Conservation (phyloP, 495 filamentous ascomycete species). For the Pseudomonodictys pantanalensis region DNA sequence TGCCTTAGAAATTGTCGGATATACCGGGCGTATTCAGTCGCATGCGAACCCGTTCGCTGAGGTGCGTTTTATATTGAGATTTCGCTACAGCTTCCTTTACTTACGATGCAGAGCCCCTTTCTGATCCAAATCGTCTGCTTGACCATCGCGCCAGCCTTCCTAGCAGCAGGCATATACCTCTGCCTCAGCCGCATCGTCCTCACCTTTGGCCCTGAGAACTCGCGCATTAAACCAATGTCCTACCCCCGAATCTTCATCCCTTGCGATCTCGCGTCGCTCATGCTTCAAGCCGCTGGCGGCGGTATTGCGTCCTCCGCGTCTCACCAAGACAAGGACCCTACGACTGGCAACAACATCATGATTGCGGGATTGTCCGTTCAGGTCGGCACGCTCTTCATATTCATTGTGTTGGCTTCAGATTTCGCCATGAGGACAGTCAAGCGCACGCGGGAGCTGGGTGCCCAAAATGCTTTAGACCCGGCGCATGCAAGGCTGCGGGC, state of each 20-base stretch:
- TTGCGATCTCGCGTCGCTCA: slow-evolving; percentile 50
- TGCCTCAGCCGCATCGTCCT: slow-evolving; percentile 49
- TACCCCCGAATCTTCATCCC: slow-evolving; percentile 56
- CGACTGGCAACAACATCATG: slow-evolving; percentile 60
- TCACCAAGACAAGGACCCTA: slow-evolving; percentile 36
- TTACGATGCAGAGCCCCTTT: slow-evolving; percentile 24
- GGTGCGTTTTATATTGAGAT: slow-evolving; percentile 7
- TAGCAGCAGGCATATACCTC: slow-evolving; percentile 59
- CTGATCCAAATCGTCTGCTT: slow-evolving; percentile 50
- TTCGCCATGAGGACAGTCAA: slow-evolving; percentile 33
- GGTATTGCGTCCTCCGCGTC: slow-evolving; percentile 39
- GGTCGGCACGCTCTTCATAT: slow-evolving; percentile 48
- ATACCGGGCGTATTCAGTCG: slow-evolving; percentile 45
- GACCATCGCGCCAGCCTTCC: slow-evolving; percentile 56
- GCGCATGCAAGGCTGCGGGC: slow-evolving; percentile 20
- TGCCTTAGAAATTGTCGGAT: slow-evolving; percentile 48
- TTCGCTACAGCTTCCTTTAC: background rate
- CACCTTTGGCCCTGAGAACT: slow-evolving; percentile 48
- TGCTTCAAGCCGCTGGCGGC: slow-evolving; percentile 54
- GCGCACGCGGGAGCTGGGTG: slow-evolving; percentile 12
- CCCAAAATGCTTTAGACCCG: slow-evolving; percentile 20
- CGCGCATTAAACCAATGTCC: slow-evolving; percentile 51
- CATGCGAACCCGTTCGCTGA: slow-evolving; percentile 45
- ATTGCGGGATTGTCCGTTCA: slow-evolving; percentile 71
- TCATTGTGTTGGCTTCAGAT: slow-evolving; percentile 35